Percentiles rank a stretch among this genome's conserved stretches.
These are phyloP conservation scores for Mucor velutinosus DNA, from an alignment of 371 early-diverging fungal genomes.

Conservation along the genomic window DNA sequence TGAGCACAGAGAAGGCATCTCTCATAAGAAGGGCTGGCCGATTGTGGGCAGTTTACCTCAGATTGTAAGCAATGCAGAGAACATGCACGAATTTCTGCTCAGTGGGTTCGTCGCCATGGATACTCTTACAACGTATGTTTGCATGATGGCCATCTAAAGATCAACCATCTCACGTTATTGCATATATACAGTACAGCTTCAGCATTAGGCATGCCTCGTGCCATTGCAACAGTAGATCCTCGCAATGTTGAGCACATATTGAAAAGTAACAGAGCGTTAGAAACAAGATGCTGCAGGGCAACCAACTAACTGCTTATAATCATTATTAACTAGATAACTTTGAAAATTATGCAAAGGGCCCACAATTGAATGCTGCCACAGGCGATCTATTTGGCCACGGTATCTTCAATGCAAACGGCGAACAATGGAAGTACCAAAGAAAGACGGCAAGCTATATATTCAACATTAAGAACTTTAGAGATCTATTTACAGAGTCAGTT, in stretches of 20 bases:
- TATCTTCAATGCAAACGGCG: slow-evolving; percentile 47
- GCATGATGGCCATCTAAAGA: background rate
- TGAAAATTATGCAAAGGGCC: slow-evolving; percentile 38
- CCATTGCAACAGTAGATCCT: slow-evolving; percentile 29
- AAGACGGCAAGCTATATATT: slow-evolving; percentile 56
- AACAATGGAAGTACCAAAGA: slow-evolving; percentile 44
- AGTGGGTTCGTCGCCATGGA: slow-evolving; percentile 9
- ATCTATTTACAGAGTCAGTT: slow-evolving; percentile 48
- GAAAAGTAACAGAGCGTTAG: slow-evolving; percentile 16
- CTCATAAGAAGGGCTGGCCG: slow-evolving; percentile 22
- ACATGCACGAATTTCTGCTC: slow-evolving; percentile 24
- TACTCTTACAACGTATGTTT: slow-evolving; percentile 33
- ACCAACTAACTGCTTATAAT: background rate
- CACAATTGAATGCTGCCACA: slow-evolving; percentile 26
- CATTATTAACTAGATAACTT: slow-evolving; percentile 26
- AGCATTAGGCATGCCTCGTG: slow-evolving; percentile 24
- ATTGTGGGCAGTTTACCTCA: slow-evolving; percentile 23
- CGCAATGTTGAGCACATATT: slow-evolving; percentile 35
- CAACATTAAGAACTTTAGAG: slow-evolving; percentile 55
- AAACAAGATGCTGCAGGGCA: background rate
- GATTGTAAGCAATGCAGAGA: slow-evolving; percentile 12
- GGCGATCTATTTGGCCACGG: slow-evolving; percentile 36
- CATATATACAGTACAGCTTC: slow-evolving; percentile 24
- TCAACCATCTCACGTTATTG: background rate
- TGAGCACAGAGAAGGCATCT: slow-evolving; percentile 14